These are phyloP conservation scores for carrot (Daucus carota) DNA, from an alignment of 129 eudicot species.

Conservation along the genomic window DNA sequence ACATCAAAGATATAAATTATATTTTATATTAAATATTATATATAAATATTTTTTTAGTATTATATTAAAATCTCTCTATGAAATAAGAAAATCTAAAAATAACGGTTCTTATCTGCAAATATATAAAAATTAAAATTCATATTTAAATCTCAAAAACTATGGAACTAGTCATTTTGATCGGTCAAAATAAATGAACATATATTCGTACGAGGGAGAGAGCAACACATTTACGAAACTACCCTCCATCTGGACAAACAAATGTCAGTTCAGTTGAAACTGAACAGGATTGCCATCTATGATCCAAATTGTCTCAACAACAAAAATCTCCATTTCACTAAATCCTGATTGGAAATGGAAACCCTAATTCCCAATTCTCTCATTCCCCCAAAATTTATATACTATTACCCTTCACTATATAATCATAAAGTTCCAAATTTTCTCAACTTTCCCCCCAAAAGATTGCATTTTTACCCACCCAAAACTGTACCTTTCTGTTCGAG, in stretches of 20 bases:
- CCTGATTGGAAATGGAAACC: constrained; percentile 27
- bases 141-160: too few species aligned
- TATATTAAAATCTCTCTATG: too few species aligned
- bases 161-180: too few species aligned
- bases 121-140: too few species aligned
- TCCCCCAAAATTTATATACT: constrained; percentile 17
- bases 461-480: constrained; percentile 12
- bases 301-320: constrained; percentile 5
- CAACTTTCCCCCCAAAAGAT: constrained; percentile 18
- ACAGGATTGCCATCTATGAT: background rate
- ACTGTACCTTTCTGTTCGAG: constrained; percentile 21
- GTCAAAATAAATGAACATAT: too few species aligned
- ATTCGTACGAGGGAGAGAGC: too few species aligned
- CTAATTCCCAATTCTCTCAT: constrained; percentile 21
- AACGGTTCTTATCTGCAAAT: too few species aligned
- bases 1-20: too few species aligned
- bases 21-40: too few species aligned
- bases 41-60: too few species aligned
- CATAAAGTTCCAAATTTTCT: constrained; percentile 16
- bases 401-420: constrained; percentile 25
- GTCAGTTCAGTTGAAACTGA: background rate
- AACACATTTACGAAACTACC: background rate
- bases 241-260: background rate
- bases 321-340: background rate
- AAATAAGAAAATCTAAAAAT: too few species aligned